Percentiles rank a stretch among this genome's conserved stretches.
phyloP scores from a whole-genome alignment of 805 yeast species.

The Kregervanrija delftensis region DNA sequence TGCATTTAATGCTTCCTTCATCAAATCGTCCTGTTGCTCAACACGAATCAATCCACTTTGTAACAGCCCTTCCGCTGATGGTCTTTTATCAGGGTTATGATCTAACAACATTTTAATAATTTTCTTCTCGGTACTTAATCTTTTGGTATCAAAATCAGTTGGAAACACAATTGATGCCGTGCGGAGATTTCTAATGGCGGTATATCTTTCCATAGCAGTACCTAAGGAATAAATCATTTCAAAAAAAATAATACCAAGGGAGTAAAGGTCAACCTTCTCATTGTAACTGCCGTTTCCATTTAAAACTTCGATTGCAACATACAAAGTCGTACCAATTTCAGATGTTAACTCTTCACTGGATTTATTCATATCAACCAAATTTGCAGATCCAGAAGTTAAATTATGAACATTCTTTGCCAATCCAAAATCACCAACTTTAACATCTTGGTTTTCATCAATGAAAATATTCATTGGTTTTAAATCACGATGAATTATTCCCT shows the following conservation, averaged over 20 bases:
- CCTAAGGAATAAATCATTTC: constrained; percentile 82
- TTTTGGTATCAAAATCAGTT: constrained; percentile 46
- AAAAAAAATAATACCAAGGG: constrained; percentile 89
- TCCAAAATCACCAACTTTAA: constrained; percentile 96
- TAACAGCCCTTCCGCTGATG: constrained; percentile 69
- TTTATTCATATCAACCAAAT: constrained; percentile 17
- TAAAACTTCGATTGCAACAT: constrained; percentile 85
- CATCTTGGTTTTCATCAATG: constrained; percentile 81
- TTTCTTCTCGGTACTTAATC: constrained; percentile 51
- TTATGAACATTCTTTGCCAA: constrained; percentile 83
- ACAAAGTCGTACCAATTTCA: constrained; percentile 88
- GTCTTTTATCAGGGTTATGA: constrained; percentile 74
- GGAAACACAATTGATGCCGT: constrained; percentile 62
- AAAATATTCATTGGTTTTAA: constrained; percentile 93
- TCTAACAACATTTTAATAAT: constrained; percentile 63
- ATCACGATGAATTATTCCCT: constrained; percentile 93
- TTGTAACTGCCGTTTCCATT: constrained; percentile 71
- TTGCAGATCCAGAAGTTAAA: constrained; percentile 14
- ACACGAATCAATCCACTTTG: constrained; percentile 82
- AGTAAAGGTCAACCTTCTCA: constrained; percentile 93
- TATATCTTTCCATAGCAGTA: constrained; percentile 93
- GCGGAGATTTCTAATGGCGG: constrained; percentile 61
- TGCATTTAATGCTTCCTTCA: constrained; percentile 80
- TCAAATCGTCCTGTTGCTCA: constrained; percentile 82
- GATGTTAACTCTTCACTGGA: constrained; percentile 73